Percentiles rank a stretch among this genome's conserved stretches.
phyloP scores from a whole-genome alignment of 177 flowering plant genomes.

The Tripterygium wilfordii region DNA sequence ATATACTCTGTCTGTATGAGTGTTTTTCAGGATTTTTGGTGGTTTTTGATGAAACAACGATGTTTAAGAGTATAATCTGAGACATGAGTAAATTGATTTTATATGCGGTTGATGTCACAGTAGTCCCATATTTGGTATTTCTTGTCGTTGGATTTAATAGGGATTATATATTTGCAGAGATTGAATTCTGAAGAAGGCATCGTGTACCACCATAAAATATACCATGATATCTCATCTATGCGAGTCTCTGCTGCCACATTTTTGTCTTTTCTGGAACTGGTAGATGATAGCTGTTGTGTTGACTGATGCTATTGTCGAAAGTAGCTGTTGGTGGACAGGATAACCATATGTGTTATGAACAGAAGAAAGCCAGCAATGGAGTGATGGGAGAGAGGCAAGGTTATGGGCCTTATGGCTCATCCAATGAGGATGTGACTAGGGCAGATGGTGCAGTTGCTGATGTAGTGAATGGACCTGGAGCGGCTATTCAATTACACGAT shows the following conservation, averaged over 20 bases:
- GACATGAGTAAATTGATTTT: no score
- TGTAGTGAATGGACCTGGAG: slow-evolving; percentile 8
- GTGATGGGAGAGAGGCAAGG: slow-evolving; percentile 9
- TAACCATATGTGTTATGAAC: slow-evolving; percentile 7
- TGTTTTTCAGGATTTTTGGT: no score
- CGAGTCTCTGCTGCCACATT: no score
- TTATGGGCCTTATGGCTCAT: slow-evolving; percentile 13
- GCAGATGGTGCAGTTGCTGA: slow-evolving; percentile 15
- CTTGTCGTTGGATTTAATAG: no score
- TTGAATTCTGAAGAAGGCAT: no score
- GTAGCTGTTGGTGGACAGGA: neutral
- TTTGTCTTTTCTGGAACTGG: slow-evolving; percentile 12
- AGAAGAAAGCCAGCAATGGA: slow-evolving; percentile 11
- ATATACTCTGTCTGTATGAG: no score
- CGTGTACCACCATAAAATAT: neutral
- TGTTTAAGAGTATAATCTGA: no score
- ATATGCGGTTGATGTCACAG: no score
- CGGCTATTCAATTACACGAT: slow-evolving; percentile 5
- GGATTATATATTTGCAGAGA: no score
- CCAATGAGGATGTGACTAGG: slow-evolving; percentile 37
- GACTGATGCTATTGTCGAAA: neutral
- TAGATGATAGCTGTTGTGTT: slow-evolving; percentile 10
- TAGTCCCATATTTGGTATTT: no score
- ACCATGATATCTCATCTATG: neutral
- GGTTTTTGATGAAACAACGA: no score